Conservation (phyloP, 2,329 filamentous ascomycete genomes). For the Ophiognomonia clavigignenti-juglandacearum region DNA sequence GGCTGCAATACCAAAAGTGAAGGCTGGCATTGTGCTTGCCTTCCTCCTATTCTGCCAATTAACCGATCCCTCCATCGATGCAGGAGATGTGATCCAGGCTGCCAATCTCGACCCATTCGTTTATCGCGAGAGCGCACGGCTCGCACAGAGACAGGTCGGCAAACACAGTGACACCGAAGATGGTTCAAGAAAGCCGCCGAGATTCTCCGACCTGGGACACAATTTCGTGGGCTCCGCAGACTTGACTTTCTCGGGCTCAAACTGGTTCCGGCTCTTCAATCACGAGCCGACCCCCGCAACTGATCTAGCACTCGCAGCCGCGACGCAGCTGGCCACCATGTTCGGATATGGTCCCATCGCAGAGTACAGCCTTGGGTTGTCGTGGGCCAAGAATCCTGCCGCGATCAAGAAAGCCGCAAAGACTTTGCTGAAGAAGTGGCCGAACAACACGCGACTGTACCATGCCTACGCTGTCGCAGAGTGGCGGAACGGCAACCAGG, state of each 20-base stretch:
- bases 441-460: conserved; percentile 64
- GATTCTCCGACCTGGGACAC: conserved; percentile 26
- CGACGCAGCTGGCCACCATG: conserved; percentile 52
- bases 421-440: conserved; percentile 62
- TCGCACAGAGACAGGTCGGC: conserved; percentile 19
- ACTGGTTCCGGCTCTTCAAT: conserved; percentile 41
- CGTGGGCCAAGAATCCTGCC: conserved; percentile 48
- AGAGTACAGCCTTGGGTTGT: conserved; percentile 66
- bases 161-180: conserved; percentile 1
- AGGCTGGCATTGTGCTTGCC: background rate
- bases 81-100: conserved; percentile 23
- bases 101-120: conserved; percentile 51
- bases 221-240: conserved; percentile 37
- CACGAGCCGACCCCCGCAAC: conserved; percentile 30
- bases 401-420: conserved; percentile 68
- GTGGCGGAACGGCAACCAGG: conserved; percentile 48
- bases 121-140: conserved; percentile 27
- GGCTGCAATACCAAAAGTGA: background rate
- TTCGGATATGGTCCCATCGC: conserved; percentile 50
- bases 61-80: conserved; percentile 40
- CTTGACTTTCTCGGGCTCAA: conserved; percentile 44
- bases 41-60: conserved; percentile 66
- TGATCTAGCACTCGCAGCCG: conserved; percentile 43
- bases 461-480: conserved; percentile 76
- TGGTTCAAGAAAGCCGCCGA: conserved; percentile 2